Evolutionary conservation across 1,284 basidiomycete genomes (phyloP).

Genomic region (Rhodotorula glutinis): DNA sequence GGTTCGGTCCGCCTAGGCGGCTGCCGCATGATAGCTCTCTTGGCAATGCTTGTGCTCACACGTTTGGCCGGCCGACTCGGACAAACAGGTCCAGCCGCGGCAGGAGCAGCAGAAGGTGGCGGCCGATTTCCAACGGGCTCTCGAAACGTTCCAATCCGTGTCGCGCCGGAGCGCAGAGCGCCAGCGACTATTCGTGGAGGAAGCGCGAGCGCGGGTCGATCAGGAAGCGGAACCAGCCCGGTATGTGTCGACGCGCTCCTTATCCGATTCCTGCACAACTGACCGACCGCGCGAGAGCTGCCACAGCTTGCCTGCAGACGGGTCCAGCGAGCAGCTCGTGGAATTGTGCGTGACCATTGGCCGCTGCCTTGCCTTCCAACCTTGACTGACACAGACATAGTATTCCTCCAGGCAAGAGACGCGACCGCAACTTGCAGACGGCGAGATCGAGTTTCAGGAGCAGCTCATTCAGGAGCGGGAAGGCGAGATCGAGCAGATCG

Average conservation of each 20-base stretch:
- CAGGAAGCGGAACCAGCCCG: not conserved
- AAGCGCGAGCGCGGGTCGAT: constrained; percentile 63
- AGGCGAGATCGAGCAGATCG: constrained; percentile 91
- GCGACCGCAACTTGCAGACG: constrained; percentile 56
- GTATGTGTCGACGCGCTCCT: constrained; percentile 26
- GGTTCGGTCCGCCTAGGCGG: too few relatives aligned
- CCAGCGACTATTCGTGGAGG: constrained; percentile 77
- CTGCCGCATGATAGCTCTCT: too few relatives aligned
- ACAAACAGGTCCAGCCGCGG: constrained; percentile 45
- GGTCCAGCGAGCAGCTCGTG: constrained; percentile 19
- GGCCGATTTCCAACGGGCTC: constrained; percentile 83
- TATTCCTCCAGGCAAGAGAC: constrained; percentile 20
- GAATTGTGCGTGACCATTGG: constrained; percentile 11
- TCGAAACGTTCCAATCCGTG: constrained; percentile 85
- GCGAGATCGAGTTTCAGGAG: constrained; percentile 94
- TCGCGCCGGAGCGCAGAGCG: constrained; percentile 84
- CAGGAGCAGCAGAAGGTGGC: constrained; percentile 73
- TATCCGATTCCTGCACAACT: not conserved
- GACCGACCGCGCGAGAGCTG: too few relatives aligned
- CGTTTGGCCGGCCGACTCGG: not conserved
- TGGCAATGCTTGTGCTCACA: too few relatives aligned
- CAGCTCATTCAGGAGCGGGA: constrained; percentile 94
- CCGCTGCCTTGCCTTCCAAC: too few relatives aligned
- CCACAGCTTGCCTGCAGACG: not conserved
- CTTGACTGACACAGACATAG: too few relatives aligned